Evolutionary conservation across 139 green algal genomes (phyloP).

Genomic region (Chlamydomonas incerta): DNA sequence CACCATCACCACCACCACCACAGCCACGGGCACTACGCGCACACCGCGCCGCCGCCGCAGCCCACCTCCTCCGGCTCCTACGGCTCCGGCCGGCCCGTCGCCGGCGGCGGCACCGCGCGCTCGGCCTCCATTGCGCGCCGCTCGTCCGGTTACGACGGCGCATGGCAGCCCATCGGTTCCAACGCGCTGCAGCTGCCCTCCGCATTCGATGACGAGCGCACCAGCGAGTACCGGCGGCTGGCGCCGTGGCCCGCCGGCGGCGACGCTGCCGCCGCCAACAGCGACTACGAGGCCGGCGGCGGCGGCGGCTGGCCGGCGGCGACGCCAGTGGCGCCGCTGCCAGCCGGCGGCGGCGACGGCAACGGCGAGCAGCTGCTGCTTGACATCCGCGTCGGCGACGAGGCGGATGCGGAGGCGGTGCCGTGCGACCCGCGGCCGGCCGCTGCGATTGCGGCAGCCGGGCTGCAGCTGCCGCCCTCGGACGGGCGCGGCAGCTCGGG

Average conservation of each 20-base stretch:
- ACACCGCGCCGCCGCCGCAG: background rate
- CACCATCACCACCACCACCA: background rate
- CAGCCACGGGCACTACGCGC: background rate
- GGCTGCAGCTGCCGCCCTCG: background rate
- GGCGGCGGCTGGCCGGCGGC: background rate
- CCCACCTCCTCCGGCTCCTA: background rate
- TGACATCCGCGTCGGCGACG: slow-evolving; percentile 26
- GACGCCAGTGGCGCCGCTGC: background rate
- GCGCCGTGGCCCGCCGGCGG: too few relatives aligned
- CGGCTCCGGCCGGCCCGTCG: too few relatives aligned
- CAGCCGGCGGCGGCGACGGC: background rate
- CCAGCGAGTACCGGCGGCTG: too few relatives aligned
- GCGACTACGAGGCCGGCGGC: too few relatives aligned
- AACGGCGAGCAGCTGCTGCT: slow-evolving; percentile 14
- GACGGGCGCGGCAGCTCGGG: background rate
- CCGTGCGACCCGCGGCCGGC: background rate
- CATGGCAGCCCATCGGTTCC: too few relatives aligned
- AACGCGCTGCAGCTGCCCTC: too few relatives aligned
- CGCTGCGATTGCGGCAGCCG: background rate
- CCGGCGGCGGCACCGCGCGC: background rate
- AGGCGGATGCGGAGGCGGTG: background rate
- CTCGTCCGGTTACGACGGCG: slow-evolving; percentile 8
- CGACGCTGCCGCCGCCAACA: too few relatives aligned
- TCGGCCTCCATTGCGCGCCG: background rate
- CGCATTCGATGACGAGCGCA: too few relatives aligned